Evolutionary conservation across 2,329 filamentous ascomycete species (phyloP).

Genomic region (Periconia sp.): DNA sequence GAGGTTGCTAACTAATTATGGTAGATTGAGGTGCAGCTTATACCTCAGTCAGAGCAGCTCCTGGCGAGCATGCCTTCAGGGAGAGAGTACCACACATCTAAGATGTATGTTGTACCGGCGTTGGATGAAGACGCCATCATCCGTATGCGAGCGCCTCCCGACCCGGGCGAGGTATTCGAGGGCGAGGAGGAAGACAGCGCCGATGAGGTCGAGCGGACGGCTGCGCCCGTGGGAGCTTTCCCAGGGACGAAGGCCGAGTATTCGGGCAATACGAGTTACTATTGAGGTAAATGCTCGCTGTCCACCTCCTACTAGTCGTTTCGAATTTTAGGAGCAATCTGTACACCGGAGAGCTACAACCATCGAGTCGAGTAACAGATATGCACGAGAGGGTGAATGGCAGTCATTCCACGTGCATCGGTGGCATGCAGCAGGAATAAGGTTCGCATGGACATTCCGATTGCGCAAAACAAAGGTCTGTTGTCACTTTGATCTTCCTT

Average conservation of each 20-base stretch:
- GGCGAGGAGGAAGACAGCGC: slow-evolving; percentile 44
- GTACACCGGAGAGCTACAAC: too few species aligned
- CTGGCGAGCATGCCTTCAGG: slow-evolving; percentile 84
- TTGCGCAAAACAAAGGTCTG: too few species aligned
- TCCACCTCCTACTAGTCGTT: too few species aligned
- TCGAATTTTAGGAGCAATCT: too few species aligned
- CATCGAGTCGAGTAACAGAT: too few species aligned
- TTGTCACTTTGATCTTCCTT: too few species aligned
- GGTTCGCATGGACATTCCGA: too few species aligned
- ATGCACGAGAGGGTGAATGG: too few species aligned
- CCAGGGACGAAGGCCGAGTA: slow-evolving; percentile 43
- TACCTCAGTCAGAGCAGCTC: slow-evolving; percentile 75
- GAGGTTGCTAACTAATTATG: slow-evolving; percentile 9
- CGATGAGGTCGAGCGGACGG: slow-evolving; percentile 40
- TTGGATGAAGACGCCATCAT: slow-evolving; percentile 69
- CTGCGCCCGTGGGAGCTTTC: slow-evolving; percentile 41
- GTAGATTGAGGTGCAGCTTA: slow-evolving; percentile 78
- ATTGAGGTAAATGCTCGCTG: slow-evolving; percentile 34
- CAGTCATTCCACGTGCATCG: too few species aligned
- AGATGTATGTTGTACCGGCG: slow-evolving; percentile 68
- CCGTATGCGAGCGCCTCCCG: slow-evolving; percentile 63
- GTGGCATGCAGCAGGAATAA: too few species aligned
- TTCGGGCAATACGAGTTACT: slow-evolving; percentile 34
- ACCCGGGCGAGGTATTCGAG: slow-evolving; percentile 52
- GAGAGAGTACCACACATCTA: slow-evolving; percentile 79